Percentiles rank a stretch among this genome's conserved stretches.
Conservation (phyloP, 2,329 filamentous ascomycete genomes). For the Diaporthe capsici region DNA sequence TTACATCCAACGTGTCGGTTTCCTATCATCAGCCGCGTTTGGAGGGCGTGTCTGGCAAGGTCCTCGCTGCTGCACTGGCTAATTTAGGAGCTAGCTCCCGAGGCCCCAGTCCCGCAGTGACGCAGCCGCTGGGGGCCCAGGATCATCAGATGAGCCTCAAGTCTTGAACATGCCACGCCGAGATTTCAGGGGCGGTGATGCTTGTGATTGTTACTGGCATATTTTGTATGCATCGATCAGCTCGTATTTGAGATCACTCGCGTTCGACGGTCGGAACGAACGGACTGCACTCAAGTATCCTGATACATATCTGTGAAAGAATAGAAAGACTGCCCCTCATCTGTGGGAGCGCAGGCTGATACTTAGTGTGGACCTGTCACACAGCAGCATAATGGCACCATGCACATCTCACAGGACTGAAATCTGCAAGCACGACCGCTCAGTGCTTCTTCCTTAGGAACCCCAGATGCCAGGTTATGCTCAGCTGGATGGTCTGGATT, state of each 20-base stretch:
- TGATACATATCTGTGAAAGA: not conserved
- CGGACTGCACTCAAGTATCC: not conserved
- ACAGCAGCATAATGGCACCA: not conserved
- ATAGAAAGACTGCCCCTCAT: not conserved
- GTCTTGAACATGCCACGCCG: constrained; percentile 28
- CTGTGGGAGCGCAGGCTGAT: not conserved
- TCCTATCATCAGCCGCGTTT: constrained; percentile 29
- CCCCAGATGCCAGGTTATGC: too few species aligned
- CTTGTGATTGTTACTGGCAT: not conserved
- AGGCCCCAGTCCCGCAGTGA: constrained; percentile 30
- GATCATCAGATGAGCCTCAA: constrained; percentile 31
- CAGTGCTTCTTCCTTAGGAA: not conserved
- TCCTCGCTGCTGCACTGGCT: constrained; percentile 13
- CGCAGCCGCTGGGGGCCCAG: constrained; percentile 16
- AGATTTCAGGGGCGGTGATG: constrained; percentile 19
- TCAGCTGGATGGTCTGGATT: too few species aligned
- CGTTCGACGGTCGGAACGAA: too few species aligned
- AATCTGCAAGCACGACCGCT: not conserved
- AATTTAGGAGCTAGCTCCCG: constrained; percentile 32
- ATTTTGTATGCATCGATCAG: not conserved
- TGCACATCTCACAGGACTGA: not conserved
- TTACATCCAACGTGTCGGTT: constrained; percentile 28
- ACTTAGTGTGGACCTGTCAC: not conserved
- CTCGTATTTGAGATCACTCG: not conserved
- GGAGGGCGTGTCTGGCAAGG: constrained; percentile 18